Conservation (phyloP, 106 monocot species). For the Acorus calamus region DNA sequence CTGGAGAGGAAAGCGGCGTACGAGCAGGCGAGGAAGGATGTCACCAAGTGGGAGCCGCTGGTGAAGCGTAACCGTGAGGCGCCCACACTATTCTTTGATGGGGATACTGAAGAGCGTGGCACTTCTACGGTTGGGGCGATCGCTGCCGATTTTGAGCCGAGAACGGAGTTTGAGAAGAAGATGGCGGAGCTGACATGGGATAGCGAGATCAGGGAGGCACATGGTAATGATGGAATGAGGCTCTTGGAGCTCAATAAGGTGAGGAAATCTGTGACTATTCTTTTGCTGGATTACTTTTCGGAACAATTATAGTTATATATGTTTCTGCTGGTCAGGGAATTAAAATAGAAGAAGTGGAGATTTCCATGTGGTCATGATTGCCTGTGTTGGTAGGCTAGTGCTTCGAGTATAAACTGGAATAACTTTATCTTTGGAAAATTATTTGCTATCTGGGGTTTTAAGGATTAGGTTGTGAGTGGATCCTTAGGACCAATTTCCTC, state of each 20-base stretch:
- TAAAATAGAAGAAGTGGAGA: too few relatives aligned
- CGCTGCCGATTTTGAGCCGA: slow-evolving; percentile 60
- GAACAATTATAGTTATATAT: too few relatives aligned
- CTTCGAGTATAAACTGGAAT: too few relatives aligned
- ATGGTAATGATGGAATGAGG: slow-evolving; percentile 67
- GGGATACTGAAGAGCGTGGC: slow-evolving; percentile 45
- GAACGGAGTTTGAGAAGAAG: slow-evolving; percentile 89
- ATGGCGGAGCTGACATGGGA: slow-evolving; percentile 50
- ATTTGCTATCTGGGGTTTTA: too few relatives aligned
- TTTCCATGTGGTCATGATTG: too few relatives aligned
- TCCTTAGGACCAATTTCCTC: too few relatives aligned
- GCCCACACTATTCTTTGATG: slow-evolving; percentile 66
- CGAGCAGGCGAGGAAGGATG: slow-evolving; percentile 68
- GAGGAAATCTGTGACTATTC: background rate
- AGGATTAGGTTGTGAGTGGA: too few relatives aligned
- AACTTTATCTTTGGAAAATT: too few relatives aligned
- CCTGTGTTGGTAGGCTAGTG: too few relatives aligned
- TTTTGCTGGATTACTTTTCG: too few relatives aligned
- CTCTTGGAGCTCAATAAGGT: slow-evolving; percentile 89
- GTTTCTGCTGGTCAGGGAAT: too few relatives aligned
- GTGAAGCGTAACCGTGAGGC: slow-evolving; percentile 91
- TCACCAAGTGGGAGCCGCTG: slow-evolving; percentile 82
- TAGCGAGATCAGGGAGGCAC: slow-evolving; percentile 56
- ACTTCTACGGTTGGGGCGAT: slow-evolving; percentile 74
- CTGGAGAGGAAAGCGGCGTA: slow-evolving; percentile 74